These are phyloP conservation scores for Amanita inopinata DNA, from an alignment of 768 basidiomycete species.

Conservation along the genomic window DNA sequence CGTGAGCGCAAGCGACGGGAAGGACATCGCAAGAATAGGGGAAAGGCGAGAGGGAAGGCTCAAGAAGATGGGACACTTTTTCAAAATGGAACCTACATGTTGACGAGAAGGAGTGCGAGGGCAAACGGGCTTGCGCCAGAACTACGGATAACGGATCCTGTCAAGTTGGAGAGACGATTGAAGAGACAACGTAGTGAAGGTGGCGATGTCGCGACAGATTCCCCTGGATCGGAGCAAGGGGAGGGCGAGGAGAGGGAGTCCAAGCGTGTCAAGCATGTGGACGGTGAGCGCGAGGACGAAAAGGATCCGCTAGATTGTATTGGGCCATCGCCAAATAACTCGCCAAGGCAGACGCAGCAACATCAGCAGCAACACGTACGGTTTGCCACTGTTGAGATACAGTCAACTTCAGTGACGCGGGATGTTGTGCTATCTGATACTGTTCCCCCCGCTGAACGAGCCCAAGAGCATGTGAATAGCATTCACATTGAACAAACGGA, in stretches of 20 bases:
- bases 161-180: slow-evolving; percentile 61
- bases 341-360: slow-evolving; percentile 15
- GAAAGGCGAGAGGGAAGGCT: slow-evolving; percentile 28
- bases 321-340: slow-evolving; percentile 20
- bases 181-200: slow-evolving; percentile 62
- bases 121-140: slow-evolving; percentile 67
- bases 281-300: slow-evolving; percentile 29
- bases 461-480: not conserved
- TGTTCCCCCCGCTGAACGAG: not conserved
- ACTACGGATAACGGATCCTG: slow-evolving; percentile 63
- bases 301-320: slow-evolving; percentile 41
- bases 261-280: slow-evolving; percentile 4
- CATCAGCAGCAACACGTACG: slow-evolving; percentile 31
- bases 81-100: slow-evolving; percentile 24
- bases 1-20: slow-evolving; percentile 61
- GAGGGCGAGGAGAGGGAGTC: slow-evolving; percentile 24
- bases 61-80: slow-evolving; percentile 16
- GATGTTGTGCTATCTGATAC: not conserved
- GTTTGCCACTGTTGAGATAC: slow-evolving; percentile 29
- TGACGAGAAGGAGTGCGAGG: slow-evolving; percentile 61
- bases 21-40: slow-evolving; percentile 29
- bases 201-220: slow-evolving; percentile 37
- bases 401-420: not conserved
- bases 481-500: not conserved
- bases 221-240: slow-evolving; percentile 39